Percentiles rank a stretch among this genome's conserved stretches.
Conservation (phyloP, 1,284 basidiomycete genomes). For the Ganoderma multipileum region DNA sequence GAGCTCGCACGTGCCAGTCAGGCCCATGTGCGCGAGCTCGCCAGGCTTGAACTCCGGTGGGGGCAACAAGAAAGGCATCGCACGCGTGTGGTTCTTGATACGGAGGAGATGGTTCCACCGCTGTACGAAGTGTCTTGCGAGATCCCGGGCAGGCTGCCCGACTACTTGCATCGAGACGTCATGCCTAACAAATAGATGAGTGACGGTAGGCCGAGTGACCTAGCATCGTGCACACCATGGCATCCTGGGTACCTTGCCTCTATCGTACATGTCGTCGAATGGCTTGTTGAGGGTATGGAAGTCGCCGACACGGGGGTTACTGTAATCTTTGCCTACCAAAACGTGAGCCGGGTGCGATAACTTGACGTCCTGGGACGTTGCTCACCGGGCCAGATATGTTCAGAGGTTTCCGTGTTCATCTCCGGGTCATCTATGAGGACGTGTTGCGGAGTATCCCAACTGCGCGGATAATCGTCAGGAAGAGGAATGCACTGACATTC, state of each 20-base stretch:
- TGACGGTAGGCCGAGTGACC: neutral
- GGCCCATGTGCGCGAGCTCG: slow-evolving; percentile 82
- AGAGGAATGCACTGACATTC: neutral
- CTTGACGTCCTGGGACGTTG: neutral
- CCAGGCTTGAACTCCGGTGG: slow-evolving; percentile 90
- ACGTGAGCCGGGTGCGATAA: neutral
- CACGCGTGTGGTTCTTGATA: slow-evolving; percentile 92
- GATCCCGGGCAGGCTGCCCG: slow-evolving; percentile 94
- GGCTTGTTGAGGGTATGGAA: slow-evolving; percentile 92
- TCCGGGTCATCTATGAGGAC: slow-evolving; percentile 87
- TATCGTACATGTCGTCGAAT: slow-evolving; percentile 93
- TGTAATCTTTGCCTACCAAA: slow-evolving; percentile 86
- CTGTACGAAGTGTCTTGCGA: slow-evolving; percentile 95
- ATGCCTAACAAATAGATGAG: slow-evolving; percentile 66
- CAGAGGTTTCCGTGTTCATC: slow-evolving; percentile 57
- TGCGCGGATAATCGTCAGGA: slow-evolving; percentile 36
- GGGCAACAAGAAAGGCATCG: slow-evolving; percentile 95
- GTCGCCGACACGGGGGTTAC: slow-evolving; percentile 89
- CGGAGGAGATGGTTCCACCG: slow-evolving; percentile 93
- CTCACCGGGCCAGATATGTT: slow-evolving; percentile 85
- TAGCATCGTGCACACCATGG: slow-evolving; percentile 74
- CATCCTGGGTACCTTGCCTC: slow-evolving; percentile 91
- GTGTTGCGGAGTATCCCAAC: slow-evolving; percentile 98
- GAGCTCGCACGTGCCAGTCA: slow-evolving; percentile 96
- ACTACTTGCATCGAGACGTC: slow-evolving; percentile 96